Conservation (phyloP, 2,329 filamentous ascomycete species). For the Periconia sp. region DNA sequence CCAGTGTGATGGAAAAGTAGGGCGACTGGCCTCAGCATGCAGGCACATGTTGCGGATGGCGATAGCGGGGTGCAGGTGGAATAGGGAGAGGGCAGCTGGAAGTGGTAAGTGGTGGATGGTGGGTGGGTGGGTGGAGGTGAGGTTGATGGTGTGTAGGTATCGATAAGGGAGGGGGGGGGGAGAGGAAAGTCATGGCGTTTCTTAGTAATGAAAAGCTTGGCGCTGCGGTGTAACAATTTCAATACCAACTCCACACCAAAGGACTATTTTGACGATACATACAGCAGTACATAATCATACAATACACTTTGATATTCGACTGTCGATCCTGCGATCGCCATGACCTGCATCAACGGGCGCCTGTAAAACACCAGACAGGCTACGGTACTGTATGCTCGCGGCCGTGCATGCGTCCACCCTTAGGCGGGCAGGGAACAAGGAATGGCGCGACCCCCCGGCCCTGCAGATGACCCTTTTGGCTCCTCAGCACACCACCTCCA, state of each 20-base stretch:
- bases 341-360: constrained; percentile 34
- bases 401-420: constrained; percentile 18
- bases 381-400: constrained; percentile 28
- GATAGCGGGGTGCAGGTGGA: too few species aligned
- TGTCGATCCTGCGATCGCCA: constrained; percentile 27
- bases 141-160: neutral
- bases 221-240: too few species aligned
- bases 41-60: neutral
- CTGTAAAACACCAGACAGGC: constrained; percentile 20
- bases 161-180: too few species aligned
- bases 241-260: too few species aligned
- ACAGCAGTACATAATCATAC: too few species aligned
- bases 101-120: constrained; percentile 13
- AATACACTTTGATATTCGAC: neutral
- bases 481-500: constrained; percentile 29
- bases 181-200: too few species aligned
- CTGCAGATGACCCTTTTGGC: constrained; percentile 31
- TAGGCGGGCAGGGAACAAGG: constrained; percentile 22
- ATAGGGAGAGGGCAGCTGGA: neutral
- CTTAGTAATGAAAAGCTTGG: too few species aligned
- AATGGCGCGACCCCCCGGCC: constrained; percentile 9
- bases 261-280: too few species aligned
- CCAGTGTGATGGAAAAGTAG: neutral
- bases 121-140: neutral
- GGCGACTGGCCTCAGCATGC: neutral